A percentile compares a stretch with the other conserved stretches of the same genome.
phyloP scores from a whole-genome alignment of 1,284 basidiomycete species.

The Inonotus hispidus region DNA sequence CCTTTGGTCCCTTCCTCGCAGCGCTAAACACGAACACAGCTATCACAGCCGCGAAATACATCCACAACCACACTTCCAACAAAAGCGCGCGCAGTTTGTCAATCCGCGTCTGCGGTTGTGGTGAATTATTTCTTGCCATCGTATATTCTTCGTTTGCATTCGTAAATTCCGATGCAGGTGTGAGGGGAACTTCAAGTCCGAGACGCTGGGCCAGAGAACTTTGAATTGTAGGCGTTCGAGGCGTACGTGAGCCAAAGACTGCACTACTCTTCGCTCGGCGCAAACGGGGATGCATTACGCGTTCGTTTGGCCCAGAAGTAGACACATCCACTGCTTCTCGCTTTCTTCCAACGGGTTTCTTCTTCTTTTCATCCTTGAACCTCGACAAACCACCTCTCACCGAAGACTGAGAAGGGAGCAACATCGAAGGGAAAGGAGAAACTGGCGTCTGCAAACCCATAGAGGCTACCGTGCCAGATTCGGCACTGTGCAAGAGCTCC shows the following conservation, averaged over 20 bases:
- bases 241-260: neutral
- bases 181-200: neutral
- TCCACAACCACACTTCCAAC: constrained; percentile 72
- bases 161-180: neutral
- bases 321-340: neutral
- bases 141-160: neutral
- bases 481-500: constrained; percentile 32
- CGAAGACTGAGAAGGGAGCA: neutral
- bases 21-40: constrained; percentile 72
- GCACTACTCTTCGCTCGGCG: constrained; percentile 7
- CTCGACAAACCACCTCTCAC: neutral
- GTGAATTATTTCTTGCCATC: neutral
- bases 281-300: constrained; percentile 5
- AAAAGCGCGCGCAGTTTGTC: constrained; percentile 34
- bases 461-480: neutral
- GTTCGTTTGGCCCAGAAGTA: neutral
- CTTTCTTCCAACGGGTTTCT: neutral
- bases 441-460: neutral
- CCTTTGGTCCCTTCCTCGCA: constrained; percentile 68
- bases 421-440: neutral
- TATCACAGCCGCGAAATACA: constrained; percentile 69
- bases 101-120: neutral
- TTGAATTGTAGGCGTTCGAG: neutral
- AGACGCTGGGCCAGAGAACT: neutral
- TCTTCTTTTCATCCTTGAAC: neutral